phyloP scores from a whole-genome alignment of 2,329 filamentous ascomycete species.

The Fusarium metavorans region DNA sequence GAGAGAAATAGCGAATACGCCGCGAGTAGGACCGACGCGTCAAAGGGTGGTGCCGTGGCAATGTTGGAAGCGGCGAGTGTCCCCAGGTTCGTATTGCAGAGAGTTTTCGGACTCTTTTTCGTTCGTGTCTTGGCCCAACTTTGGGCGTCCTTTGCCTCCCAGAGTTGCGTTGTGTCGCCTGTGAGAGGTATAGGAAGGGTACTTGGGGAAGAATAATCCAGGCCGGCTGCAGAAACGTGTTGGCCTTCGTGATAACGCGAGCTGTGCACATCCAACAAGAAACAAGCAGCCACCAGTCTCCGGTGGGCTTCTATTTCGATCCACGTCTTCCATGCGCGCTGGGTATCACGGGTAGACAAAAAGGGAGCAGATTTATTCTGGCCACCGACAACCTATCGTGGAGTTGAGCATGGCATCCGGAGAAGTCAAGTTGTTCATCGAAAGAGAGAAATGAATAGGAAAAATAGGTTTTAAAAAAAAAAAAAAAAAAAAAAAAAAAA shows the following conservation, averaged over 20 bases:
- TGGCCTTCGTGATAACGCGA: slow-evolving; percentile 66
- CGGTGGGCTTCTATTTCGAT: slow-evolving; percentile 63
- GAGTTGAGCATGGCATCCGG: slow-evolving; percentile 44
- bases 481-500: too few species aligned
- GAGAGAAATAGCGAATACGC: slow-evolving; percentile 54
- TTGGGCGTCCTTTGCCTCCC: slow-evolving; percentile 60
- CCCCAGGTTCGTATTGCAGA: slow-evolving; percentile 49
- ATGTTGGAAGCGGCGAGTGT: slow-evolving; percentile 52
- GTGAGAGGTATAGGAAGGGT: slow-evolving; percentile 60
- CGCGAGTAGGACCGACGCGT: slow-evolving; percentile 56
- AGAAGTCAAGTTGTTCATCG: slow-evolving; percentile 4
- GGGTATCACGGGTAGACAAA: slow-evolving; percentile 39
- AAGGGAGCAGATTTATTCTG: slow-evolving; percentile 45
- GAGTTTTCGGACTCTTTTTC: slow-evolving; percentile 39
- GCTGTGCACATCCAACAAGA: slow-evolving; percentile 68
- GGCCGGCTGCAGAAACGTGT: slow-evolving; percentile 47
- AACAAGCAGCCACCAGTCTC: slow-evolving; percentile 67
- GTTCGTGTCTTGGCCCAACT: slow-evolving; percentile 58
- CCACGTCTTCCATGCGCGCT: slow-evolving; percentile 64
- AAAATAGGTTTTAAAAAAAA: too few species aligned
- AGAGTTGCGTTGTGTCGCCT: slow-evolving; percentile 58
- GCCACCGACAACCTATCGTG: slow-evolving; percentile 55
- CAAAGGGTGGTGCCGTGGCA: slow-evolving; percentile 51
- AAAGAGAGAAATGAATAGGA: slow-evolving; percentile 42
- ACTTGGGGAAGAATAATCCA: slow-evolving; percentile 52